phyloP scores from a whole-genome alignment of 2,329 filamentous ascomycete genomes.

The Colletotrichum gloeosporioides region DNA sequence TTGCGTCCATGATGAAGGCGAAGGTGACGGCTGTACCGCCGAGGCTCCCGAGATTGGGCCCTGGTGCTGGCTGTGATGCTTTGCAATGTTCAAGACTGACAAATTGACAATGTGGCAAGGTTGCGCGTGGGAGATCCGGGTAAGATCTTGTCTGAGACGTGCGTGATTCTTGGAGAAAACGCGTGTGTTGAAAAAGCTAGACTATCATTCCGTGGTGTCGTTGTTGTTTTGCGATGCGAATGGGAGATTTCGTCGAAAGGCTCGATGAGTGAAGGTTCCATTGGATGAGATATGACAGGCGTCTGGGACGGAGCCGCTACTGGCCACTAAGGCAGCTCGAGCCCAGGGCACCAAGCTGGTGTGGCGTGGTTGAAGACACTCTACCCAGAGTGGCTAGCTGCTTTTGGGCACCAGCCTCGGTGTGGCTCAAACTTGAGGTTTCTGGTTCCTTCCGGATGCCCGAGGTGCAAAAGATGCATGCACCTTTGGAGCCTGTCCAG shows the following conservation, averaged over 20 bases:
- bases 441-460: not conserved
- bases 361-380: not conserved
- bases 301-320: not conserved
- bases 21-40: constrained; percentile 8
- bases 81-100: not conserved
- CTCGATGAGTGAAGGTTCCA: not conserved
- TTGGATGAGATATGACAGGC: constrained; percentile 8
- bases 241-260: constrained; percentile 2
- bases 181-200: not conserved
- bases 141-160: not conserved
- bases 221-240: not conserved
- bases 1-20: constrained; percentile 4
- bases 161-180: not conserved
- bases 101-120: not conserved
- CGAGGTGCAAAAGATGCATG: not conserved
- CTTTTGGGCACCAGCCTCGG: not conserved
- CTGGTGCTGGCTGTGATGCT: not conserved
- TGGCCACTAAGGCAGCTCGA: not conserved
- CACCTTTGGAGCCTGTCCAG: not conserved
- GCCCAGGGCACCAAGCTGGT: not conserved
- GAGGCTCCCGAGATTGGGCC: not conserved
- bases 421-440: not conserved
- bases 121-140: not conserved
- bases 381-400: not conserved
- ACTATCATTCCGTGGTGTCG: not conserved